Evolutionary conservation across 805 yeast genomes (phyloP).

Genomic region (Monosporozyma aerobia): DNA sequence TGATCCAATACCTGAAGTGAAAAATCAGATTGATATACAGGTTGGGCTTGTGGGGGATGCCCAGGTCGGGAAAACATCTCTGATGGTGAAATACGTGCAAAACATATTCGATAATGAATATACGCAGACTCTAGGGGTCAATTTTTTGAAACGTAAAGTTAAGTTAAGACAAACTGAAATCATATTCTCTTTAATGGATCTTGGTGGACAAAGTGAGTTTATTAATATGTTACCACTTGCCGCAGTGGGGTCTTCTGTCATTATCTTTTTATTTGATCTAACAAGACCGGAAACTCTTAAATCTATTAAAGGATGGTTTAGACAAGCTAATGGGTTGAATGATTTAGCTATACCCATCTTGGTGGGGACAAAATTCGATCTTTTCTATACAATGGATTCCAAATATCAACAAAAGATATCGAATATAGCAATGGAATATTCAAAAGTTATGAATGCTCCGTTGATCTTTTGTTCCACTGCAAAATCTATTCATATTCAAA

Average conservation of each 20-base stretch:
- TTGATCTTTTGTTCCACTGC: conserved; percentile 83
- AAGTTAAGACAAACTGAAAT: conserved; percentile 77
- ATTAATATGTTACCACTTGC: conserved; percentile 91
- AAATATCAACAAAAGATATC: conserved; percentile 79
- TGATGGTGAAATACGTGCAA: conserved; percentile 95
- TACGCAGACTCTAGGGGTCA: conserved; percentile 88
- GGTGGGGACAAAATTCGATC: conserved; percentile 87
- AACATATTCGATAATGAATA: conserved; percentile 85
- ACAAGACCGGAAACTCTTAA: conserved; percentile 76
- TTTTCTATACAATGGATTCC: conserved; percentile 64
- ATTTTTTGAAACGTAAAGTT: conserved; percentile 83
- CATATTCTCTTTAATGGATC: conserved; percentile 85
- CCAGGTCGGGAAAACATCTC: conserved; percentile 87
- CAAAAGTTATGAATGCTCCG: conserved; percentile 76
- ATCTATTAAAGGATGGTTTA: conserved; percentile 85
- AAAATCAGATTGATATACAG: conserved; percentile 37
- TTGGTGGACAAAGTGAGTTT: conserved; percentile 91
- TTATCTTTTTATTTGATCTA: conserved; percentile 79
- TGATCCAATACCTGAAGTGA: conserved; percentile 9
- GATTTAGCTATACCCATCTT: conserved; percentile 83
- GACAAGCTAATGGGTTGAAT: conserved; percentile 81
- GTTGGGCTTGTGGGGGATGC: conserved; percentile 93
- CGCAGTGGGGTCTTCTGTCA: conserved; percentile 83
- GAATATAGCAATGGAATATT: conserved; percentile 69
- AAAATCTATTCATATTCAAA: conserved; percentile 85